Evolutionary conservation across 768 basidiomycete species (phyloP).

Genomic region (Gymnopilus junonius): DNA sequence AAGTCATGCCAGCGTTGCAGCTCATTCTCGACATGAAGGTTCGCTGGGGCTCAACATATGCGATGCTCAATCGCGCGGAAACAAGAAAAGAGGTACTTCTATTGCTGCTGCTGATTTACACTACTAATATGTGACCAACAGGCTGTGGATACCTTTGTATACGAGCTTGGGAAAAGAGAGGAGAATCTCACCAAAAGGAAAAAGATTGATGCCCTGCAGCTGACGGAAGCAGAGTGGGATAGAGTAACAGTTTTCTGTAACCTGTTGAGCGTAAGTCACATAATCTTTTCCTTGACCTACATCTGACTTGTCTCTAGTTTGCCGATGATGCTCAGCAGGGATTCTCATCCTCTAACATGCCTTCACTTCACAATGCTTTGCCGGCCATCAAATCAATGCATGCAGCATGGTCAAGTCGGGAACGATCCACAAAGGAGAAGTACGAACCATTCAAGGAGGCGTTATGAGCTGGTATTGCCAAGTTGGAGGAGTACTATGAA

Average conservation of each 20-base stretch:
- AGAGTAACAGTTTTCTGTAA: constrained; percentile 10
- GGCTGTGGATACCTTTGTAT: constrained; percentile 8
- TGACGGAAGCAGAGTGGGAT: constrained; percentile 11
- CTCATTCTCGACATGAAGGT: constrained; percentile 26
- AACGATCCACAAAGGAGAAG: neutral
- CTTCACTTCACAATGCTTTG: too few species aligned
- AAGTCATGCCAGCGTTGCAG: neutral
- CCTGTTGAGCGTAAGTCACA: constrained; percentile 4
- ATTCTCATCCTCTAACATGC: too few species aligned
- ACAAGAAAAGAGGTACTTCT: neutral
- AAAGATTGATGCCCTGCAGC: constrained; percentile 8
- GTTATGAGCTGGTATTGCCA: constrained; percentile 18
- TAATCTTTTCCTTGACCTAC: neutral
- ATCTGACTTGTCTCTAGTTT: neutral
- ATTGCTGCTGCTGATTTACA: neutral
- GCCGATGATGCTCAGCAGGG: constrained; percentile 12
- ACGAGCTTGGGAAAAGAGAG: constrained; percentile 7
- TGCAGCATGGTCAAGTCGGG: too few species aligned
- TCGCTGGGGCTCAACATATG: constrained; percentile 23
- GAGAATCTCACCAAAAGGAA: constrained; percentile 4
- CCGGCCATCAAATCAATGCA: too few species aligned
- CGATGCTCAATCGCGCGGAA: constrained; percentile 20
- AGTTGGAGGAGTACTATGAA: constrained; percentile 31
- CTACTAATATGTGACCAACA: neutral
- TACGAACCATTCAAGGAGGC: constrained; percentile 22